Conservation (phyloP, 768 basidiomycete species). For the Candolleomyces aberdarensis region DNA sequence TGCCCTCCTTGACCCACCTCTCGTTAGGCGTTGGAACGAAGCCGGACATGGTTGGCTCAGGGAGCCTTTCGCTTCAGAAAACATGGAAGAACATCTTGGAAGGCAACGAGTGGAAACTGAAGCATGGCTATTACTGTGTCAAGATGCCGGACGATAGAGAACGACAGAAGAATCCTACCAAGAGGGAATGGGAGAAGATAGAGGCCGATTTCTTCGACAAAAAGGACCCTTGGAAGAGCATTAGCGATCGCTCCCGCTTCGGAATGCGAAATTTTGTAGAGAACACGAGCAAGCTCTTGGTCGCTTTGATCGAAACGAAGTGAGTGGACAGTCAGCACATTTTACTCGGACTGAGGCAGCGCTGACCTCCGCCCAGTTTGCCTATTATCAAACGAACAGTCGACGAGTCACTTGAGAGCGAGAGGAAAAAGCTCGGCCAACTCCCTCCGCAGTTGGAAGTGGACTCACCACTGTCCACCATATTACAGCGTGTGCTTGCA, state of each 20-base stretch:
- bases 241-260: slow-evolving; percentile 45
- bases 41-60: slow-evolving; percentile 50
- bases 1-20: not conserved
- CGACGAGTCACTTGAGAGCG: slow-evolving; percentile 33
- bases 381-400: slow-evolving; percentile 42
- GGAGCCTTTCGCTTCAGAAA: slow-evolving; percentile 36
- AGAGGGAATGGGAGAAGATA: slow-evolving; percentile 30
- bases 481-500: slow-evolving; percentile 38
- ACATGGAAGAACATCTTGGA: slow-evolving; percentile 53
- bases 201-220: slow-evolving; percentile 45
- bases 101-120: slow-evolving; percentile 35
- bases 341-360: not conserved
- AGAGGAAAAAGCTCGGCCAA: slow-evolving; percentile 26
- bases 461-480: slow-evolving; percentile 41
- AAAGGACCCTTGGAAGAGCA: slow-evolving; percentile 50
- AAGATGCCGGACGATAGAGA: slow-evolving; percentile 61
- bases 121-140: slow-evolving; percentile 63
- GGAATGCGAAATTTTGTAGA: slow-evolving; percentile 54
- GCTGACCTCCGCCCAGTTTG: slow-evolving; percentile 32
- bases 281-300: slow-evolving; percentile 50
- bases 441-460: slow-evolving; percentile 44
- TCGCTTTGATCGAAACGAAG: slow-evolving; percentile 51
- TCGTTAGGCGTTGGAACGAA: slow-evolving; percentile 65
- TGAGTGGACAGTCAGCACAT: slow-evolving; percentile 25
- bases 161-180: slow-evolving; percentile 35